Base-by-base conservation (phyloP, 208 protist species). In the Trypanosoma melophagium region DNA sequence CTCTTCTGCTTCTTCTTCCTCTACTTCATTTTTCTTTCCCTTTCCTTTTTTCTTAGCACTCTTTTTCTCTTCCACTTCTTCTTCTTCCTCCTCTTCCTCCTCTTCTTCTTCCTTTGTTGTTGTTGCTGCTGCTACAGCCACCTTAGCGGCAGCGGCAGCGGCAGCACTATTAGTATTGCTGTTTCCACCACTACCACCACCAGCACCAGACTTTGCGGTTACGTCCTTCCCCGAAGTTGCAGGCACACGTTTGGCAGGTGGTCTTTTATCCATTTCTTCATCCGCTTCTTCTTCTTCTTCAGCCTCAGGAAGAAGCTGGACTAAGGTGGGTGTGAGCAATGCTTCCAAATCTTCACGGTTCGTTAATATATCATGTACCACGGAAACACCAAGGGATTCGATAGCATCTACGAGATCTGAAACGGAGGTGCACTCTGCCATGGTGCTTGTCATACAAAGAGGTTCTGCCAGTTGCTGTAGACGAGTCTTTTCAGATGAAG, bases 331-430 rank as follows among this genome's bases (percentile, higher is more conserved):
- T 5, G 89, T 94, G 44, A 94, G 71, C 53, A 90, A 71, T 16
- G 83, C 85, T 69, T 94, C 85, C 53, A 94, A 65, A 49, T 94
- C 89, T 10, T 94, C 85, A 62, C 83, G 78, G 70, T 80, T 82
- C 65, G 84, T 83, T 57, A 92, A 61, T 13, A 94, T 77, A 51
- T 90, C 87, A 68, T 94, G 89, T 54, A 85, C 82, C 24, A 94
- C 86, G 16, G 80, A 83, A 17, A 84, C 81, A 42, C 69, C 74
- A 47, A 71, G 61, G 21, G 83, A 74, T 25, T 89, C 86, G 45
- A 94, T 78, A 41, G 76, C 80, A 17, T 81, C 77, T 22, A 94
- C 74, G 21, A 94, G 51, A 68, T 92, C 86, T 52, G 90, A 83
- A 9, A 94, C 75, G 63, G 79, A 90, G 47, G 62, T 54, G 64